Evolutionary conservation across 2,329 filamentous ascomycete species (phyloP).

Genomic region (Teratosphaeria destructans): DNA sequence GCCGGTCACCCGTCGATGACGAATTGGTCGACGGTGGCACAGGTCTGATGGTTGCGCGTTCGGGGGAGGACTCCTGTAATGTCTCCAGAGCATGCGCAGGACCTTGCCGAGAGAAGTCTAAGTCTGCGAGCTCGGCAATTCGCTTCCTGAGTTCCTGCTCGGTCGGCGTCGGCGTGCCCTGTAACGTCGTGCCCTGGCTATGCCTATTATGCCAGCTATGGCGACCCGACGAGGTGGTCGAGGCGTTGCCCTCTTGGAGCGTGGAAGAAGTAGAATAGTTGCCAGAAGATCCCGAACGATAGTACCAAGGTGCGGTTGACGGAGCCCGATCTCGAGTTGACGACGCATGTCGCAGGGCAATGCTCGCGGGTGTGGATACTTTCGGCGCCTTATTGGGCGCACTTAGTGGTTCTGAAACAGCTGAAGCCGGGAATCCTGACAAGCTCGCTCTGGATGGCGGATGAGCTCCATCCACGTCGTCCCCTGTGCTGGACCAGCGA

Average conservation of each 20-base stretch:
- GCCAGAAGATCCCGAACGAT: slow-evolving; percentile 17
- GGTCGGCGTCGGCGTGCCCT: slow-evolving; percentile 19
- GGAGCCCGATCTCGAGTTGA: slow-evolving; percentile 9
- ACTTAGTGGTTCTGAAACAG: slow-evolving; percentile 20
- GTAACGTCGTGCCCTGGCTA: slow-evolving; percentile 20
- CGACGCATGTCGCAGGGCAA: slow-evolving; percentile 13
- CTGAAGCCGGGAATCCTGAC: slow-evolving; percentile 13
- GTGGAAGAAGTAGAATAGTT: slow-evolving; percentile 20
- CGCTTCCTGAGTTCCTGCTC: slow-evolving; percentile 16
- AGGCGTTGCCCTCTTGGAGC: slow-evolving; percentile 14
- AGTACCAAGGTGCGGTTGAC: slow-evolving; percentile 14
- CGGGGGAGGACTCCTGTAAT: slow-evolving; percentile 19
- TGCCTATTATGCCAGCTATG: slow-evolving; percentile 14
- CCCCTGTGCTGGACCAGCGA: slow-evolving; percentile 9
- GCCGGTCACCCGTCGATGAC: slow-evolving; percentile 1
- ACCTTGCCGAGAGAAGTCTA: slow-evolving; percentile 3
- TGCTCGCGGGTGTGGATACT: slow-evolving; percentile 10
- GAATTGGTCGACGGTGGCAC: slow-evolving; percentile 4
- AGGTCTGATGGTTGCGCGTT: slow-evolving; percentile 9
- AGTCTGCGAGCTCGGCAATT: slow-evolving; percentile 5
- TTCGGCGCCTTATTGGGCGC: slow-evolving; percentile 17
- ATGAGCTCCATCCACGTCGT: slow-evolving; percentile 15
- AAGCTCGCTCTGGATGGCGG: slow-evolving; percentile 11
- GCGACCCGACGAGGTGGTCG: slow-evolving; percentile 9
- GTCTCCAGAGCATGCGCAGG: slow-evolving; percentile 17